Evolutionary conservation across 768 basidiomycete species (phyloP).

Genomic region (Russula griseocarnosa): DNA sequence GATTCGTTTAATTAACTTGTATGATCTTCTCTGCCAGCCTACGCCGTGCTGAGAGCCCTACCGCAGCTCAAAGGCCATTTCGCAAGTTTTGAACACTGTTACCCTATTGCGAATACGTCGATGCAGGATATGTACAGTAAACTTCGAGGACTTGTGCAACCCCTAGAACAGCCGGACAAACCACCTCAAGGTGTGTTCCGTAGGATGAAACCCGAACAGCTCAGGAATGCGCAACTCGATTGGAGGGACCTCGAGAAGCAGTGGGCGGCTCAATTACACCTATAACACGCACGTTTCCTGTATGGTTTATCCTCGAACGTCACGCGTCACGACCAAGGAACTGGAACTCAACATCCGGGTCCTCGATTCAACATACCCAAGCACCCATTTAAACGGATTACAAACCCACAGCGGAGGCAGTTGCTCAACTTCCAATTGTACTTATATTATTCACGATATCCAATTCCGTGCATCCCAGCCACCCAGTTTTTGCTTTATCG

Average conservation of each 20-base stretch:
- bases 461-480: neutral
- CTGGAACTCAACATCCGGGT: neutral
- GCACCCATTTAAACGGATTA: neutral
- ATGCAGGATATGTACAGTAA: constrained; percentile 6
- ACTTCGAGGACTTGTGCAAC: constrained; percentile 8
- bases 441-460: neutral
- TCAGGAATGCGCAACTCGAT: constrained; percentile 1
- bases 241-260: constrained; percentile 1
- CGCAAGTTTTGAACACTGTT: constrained; percentile 1
- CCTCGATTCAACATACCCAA: neutral
- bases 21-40: neutral
- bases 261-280: constrained; percentile 6
- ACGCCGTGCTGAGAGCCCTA: neutral
- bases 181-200: constrained; percentile 13
- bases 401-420: neutral
- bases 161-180: constrained; percentile 13
- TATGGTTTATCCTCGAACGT: neutral
- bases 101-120: constrained; percentile 5
- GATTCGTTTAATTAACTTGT: neutral
- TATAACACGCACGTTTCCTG: neutral
- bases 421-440: neutral
- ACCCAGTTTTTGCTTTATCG: neutral
- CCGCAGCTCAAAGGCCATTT: constrained; percentile 2
- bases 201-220: constrained; percentile 2
- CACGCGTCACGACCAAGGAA: too few species aligned